Conservation (phyloP, 495 filamentous ascomycete genomes). For the Penicillium bialowiezense region DNA sequence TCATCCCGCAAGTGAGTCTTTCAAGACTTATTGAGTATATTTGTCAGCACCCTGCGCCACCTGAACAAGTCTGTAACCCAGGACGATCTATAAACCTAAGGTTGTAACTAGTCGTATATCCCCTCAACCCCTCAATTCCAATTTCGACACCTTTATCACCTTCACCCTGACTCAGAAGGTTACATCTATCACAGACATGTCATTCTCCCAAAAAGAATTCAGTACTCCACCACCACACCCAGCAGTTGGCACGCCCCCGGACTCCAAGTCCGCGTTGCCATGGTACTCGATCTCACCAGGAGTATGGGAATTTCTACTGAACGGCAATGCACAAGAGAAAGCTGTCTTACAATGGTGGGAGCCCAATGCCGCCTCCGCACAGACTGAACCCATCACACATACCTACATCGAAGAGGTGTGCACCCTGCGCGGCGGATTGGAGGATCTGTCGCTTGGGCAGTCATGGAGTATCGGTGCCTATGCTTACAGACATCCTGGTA, state of each 20-base stretch:
- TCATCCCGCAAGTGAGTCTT: too few species aligned
- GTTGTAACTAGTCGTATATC: too few species aligned
- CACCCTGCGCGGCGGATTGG: constrained; percentile 20
- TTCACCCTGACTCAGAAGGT: too few species aligned
- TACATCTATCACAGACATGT: constrained; percentile 11
- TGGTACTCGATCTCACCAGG: constrained; percentile 22
- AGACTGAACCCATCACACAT: constrained; percentile 18
- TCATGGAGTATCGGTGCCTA: constrained; percentile 24
- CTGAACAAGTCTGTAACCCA: background rate
- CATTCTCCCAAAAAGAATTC: constrained; percentile 23
- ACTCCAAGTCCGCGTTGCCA: constrained; percentile 9
- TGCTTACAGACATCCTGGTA: constrained; percentile 21
- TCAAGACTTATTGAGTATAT: too few species aligned
- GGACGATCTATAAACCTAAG: too few species aligned
- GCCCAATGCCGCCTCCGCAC: constrained; percentile 7
- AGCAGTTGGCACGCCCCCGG: constrained; percentile 9
- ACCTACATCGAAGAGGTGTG: constrained; percentile 28
- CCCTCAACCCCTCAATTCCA: background rate
- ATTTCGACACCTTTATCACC: background rate
- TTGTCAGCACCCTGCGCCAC: too few species aligned
- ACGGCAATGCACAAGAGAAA: constrained; percentile 18
- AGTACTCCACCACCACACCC: constrained; percentile 16
- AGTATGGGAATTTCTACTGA: constrained; percentile 25
- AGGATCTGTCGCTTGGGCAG: constrained; percentile 19
- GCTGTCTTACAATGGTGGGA: constrained; percentile 28